A percentile compares a stretch with the other conserved stretches of the same genome.
Evolutionary conservation across 139 green algal genomes (phyloP).

Genomic region (Zygnema cylindricum): DNA sequence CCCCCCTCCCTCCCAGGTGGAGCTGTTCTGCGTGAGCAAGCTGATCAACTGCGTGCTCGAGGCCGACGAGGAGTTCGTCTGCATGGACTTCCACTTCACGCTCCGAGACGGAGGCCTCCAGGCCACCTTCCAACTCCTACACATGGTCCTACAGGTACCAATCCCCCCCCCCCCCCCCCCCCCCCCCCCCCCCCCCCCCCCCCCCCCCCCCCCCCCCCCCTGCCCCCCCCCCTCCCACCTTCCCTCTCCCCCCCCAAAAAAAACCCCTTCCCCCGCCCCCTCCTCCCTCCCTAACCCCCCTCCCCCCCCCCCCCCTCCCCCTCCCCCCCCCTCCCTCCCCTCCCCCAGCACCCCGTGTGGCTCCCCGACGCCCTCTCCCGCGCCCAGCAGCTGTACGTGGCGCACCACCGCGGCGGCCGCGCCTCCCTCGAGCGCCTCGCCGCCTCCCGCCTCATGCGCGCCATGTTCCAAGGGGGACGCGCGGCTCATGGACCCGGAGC

Average conservation of each 20-base stretch:
- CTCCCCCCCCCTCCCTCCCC: too few species aligned
- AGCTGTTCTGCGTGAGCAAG: conserved; percentile 94
- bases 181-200: too few species aligned
- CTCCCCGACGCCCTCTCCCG: conserved; percentile 75
- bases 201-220: too few species aligned
- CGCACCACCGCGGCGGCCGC: conserved; percentile 73
- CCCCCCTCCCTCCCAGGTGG: too few species aligned
- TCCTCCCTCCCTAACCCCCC: too few species aligned
- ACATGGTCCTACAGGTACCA: conserved; percentile 73
- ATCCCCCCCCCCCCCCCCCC: conserved; percentile 28
- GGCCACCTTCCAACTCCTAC: conserved; percentile 73
- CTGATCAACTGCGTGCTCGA: conserved; percentile 96
- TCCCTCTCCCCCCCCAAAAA: too few species aligned
- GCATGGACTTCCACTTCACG: conserved; percentile 94
- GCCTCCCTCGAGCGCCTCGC: conserved; percentile 90
- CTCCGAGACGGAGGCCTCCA: background rate
- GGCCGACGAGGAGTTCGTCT: conserved; percentile 92
- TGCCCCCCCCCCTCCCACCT: too few species aligned
- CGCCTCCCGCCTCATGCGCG: conserved; percentile 77
- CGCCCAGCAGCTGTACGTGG: conserved; percentile 83
- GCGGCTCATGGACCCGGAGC: conserved; percentile 81
- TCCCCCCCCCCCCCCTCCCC: too few species aligned
- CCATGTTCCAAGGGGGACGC: conserved; percentile 83
- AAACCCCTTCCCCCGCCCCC: too few species aligned
- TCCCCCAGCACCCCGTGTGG: conserved; percentile 72